Percentiles rank a stretch among this genome's conserved stretches.
These are phyloP conservation scores for Quercus glauca DNA, from an alignment of 306 rosid genomes.

Conservation along the genomic window DNA sequence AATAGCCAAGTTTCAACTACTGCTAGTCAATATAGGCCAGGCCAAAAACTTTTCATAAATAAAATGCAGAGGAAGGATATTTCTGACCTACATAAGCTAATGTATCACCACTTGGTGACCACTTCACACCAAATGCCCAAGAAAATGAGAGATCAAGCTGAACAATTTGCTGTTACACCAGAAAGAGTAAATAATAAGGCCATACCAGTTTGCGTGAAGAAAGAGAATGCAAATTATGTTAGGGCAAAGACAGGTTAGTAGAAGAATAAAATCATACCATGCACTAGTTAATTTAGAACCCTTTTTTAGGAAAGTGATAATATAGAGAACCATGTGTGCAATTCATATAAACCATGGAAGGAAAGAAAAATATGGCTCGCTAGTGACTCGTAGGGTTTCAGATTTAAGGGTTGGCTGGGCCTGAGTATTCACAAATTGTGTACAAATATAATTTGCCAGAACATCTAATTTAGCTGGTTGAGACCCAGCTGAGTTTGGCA, in stretches of 20 bases:
- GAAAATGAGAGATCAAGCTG: conserved; percentile 91
- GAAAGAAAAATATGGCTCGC: neutral
- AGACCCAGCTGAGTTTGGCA: too few relatives aligned
- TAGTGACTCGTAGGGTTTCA: neutral
- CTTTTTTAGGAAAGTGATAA: neutral
- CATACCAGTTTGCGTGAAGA: neutral
- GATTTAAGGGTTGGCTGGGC: neutral
- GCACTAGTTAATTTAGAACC: neutral
- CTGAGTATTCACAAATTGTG: too few relatives aligned
- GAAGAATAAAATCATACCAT: neutral
- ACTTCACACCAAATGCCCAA: conserved; percentile 95
- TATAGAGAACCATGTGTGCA: neutral
- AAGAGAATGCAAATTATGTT: neutral
- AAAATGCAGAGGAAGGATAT: conserved; percentile 25
- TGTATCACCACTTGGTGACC: conserved; percentile 98
- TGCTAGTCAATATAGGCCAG: conserved; percentile 11
- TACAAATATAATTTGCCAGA: too few relatives aligned
- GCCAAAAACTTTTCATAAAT: neutral
- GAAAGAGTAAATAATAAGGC: conserved; percentile 19
- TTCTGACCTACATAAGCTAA: conserved; percentile 88
- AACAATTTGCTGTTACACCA: conserved; percentile 69
- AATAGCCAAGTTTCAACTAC: conserved; percentile 11
- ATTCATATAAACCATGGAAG: neutral
- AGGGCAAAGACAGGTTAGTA: neutral
- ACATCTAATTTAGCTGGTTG: too few relatives aligned